Base-by-base conservation (phyloP, 2,329 filamentous ascomycete genomes). In the Albifimbria verrucaria region DNA sequence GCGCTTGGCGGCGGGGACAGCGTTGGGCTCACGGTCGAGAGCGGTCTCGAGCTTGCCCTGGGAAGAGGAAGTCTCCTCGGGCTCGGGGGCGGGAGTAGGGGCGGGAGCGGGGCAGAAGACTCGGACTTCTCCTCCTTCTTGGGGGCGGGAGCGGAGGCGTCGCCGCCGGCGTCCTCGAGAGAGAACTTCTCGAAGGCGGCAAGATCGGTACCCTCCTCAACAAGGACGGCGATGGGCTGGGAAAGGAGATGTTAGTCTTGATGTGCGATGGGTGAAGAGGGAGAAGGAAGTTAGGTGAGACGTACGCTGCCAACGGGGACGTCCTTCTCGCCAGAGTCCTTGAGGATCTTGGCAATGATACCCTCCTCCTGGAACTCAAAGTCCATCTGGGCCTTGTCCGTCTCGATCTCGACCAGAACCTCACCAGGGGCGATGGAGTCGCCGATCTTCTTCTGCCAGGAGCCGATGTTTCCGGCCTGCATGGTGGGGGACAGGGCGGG, bases 331-430 rank as follows among this genome's bases (percentile, higher is more conserved):
- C 95, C 95, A 55, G 88, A 87, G 45, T 96, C 89, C 78, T 92
- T 94, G 68, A 99, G 80, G 59, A 97, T 83, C 83, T 96, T 96
- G 67, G 94, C 93, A 62, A 99, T 82, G 56, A 96, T 83, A 79
- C 93, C 94, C 72, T 97, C 94, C 68, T 99, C 94, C 77, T 99
- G 94, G 77, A 96, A 97, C 77, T 99, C 94, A 72, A 99, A 97
- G 80, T 99, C 94, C 94, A 99, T 99, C 80, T 97, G 94, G 60
- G 94, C 94, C 83, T 99, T 99, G 77, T 99, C 94, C 65, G 94
- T 99, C 83, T 99, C 94, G 67, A 97, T 96, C 81, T 96, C 92
- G 63, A 96, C 92, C 63, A 99, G 79, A 46, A 99, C 94, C 72
- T 99, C 94, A 71, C 94, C 94, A 50, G 95, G 92, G 54, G 84